Conservation (phyloP, 495 filamentous ascomycete species). For the Aspergillus heteromorphus region DNA sequence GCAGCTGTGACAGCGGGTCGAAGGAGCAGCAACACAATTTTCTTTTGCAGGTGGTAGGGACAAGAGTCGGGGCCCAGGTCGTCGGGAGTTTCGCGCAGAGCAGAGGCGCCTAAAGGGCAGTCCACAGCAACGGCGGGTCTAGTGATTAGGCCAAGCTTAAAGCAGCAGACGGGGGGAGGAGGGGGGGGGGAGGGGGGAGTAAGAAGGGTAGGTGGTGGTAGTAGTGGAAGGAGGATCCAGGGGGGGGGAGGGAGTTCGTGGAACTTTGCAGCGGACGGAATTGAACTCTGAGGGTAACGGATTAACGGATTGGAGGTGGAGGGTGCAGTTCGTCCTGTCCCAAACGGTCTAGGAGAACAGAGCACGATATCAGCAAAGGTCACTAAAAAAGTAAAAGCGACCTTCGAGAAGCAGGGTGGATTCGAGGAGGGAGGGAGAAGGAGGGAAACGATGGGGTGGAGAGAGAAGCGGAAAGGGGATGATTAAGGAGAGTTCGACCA, state of each 20-base stretch:
- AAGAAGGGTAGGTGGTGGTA: slow-evolving; percentile 7
- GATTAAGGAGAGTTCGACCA: slow-evolving; percentile 18
- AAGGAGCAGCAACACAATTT: slow-evolving; percentile 24
- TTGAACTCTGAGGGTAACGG: slow-evolving; percentile 3
- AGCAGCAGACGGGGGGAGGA: slow-evolving; percentile 17
- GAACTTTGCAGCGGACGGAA: slow-evolving; percentile 18
- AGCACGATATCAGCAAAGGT: not conserved
- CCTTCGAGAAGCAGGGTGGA: slow-evolving; percentile 5
- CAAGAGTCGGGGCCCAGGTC: slow-evolving; percentile 24
- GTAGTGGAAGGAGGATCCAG: slow-evolving; percentile 15
- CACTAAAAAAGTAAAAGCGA: slow-evolving; percentile 5
- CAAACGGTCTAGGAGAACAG: not conserved
- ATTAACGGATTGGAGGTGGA: not conserved
- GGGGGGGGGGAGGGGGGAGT: slow-evolving; percentile 15
- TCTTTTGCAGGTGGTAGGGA: slow-evolving; percentile 24
- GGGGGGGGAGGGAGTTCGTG: slow-evolving; percentile 22
- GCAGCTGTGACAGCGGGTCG: slow-evolving; percentile 21
- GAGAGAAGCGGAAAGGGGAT: slow-evolving; percentile 19
- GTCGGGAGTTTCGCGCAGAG: slow-evolving; percentile 26
- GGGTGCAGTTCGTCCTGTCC: not conserved
- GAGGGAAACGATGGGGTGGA: slow-evolving; percentile 8
- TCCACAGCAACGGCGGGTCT: slow-evolving; percentile 29
- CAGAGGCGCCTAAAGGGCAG: slow-evolving; percentile 23
- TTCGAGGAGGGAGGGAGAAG: slow-evolving; percentile 2
- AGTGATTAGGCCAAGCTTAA: slow-evolving; percentile 28